Base-by-base conservation (phyloP, 495 filamentous ascomycete genomes). In the Penicillium ochrochloron region DNA sequence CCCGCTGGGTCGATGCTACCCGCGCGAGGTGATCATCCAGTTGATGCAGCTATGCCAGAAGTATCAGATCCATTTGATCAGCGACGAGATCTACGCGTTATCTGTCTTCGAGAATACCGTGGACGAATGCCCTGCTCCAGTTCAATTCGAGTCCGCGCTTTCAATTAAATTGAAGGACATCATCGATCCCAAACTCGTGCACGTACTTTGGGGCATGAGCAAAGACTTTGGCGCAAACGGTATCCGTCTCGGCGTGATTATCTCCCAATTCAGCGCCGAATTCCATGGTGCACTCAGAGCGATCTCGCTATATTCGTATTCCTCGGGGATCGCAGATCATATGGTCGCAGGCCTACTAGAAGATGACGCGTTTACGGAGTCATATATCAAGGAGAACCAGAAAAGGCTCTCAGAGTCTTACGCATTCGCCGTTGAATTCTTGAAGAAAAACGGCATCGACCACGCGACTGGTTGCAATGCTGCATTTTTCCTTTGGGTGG, bases 41-140 rank as follows among this genome's bases (percentile, higher is more conserved):
- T 70, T 86, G 31, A 78, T 87, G 76, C 69, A 69, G 10, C 65
- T 89, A 6, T 90, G 87, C 58, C 74, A 82, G 25, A 78, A 81
- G 34, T 77, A 87, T 61, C 69, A 76, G 19, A 73, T 90, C 2
- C 86, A 90, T 61, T 65, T 90, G 3, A 79, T 90, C 55, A 83
- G 82, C 48, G 88, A 90, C 57, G 88, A 90, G 67, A 83, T 90
- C 14, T 89, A 89, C 66, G 88, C 84, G 0, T 68, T 87, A 19
- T 85, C 82, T 0, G 73, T 84, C 0, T 89, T 79, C 64, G 67
- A 79, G 10, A 79, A 78, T 27, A 69, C 71, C 0, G 68, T 76
- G 5, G 70, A 76, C 33, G 31, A 69, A 8, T 25, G 59, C 0
- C 66, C 73, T 0, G 31, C 70, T 0, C 70, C 75, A 14, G 66